Percentiles rank a stretch among this genome's conserved stretches.
phyloP scores from a whole-genome alignment of 2,329 filamentous ascomycete genomes.

The Aspergillus sp. region DNA sequence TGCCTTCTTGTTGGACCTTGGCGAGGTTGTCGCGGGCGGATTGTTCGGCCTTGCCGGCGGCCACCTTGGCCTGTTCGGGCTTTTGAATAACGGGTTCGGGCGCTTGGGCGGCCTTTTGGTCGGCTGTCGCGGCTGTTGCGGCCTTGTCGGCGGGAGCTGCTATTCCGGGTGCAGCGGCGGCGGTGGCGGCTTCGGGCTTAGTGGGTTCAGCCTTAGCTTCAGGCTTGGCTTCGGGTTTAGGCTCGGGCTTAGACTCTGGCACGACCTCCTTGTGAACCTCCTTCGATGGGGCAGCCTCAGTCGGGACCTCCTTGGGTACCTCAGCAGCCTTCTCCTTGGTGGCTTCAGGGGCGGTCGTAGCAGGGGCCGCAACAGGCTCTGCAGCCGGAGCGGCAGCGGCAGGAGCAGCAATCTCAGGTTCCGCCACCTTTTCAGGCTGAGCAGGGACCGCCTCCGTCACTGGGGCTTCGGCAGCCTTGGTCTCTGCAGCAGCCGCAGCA shows the following conservation, averaged over 20 bases:
- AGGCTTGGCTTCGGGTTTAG: neutral
- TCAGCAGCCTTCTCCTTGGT: neutral
- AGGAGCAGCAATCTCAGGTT: neutral
- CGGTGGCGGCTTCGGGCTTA: too few relatives aligned
- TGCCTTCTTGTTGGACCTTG: conserved; percentile 10
- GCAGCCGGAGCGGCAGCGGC: neutral
- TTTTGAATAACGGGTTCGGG: conserved; percentile 6
- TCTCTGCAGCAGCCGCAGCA: neutral
- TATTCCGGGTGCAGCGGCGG: too few relatives aligned
- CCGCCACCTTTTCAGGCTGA: neutral
- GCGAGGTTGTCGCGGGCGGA: conserved; percentile 2
- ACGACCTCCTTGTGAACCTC: neutral
- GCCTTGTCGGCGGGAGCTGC: neutral
- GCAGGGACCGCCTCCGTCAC: neutral
- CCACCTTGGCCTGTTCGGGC: conserved; percentile 6
- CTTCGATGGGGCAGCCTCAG: conserved; percentile 4
- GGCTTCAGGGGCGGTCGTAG: neutral
- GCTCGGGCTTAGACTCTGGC: conserved; percentile 1
- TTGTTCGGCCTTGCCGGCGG: conserved; percentile 1
- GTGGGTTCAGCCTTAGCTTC: neutral
- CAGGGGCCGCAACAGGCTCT: neutral
- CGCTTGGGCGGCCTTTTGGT: neutral
- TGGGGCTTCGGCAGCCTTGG: neutral
- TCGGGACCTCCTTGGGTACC: conserved; percentile 8
- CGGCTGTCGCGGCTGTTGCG: neutral